A percentile compares a stretch with the other conserved stretches of the same genome.
phyloP scores from a whole-genome alignment of 2,329 filamentous ascomycete genomes.

The Fulvia fulva region DNA sequence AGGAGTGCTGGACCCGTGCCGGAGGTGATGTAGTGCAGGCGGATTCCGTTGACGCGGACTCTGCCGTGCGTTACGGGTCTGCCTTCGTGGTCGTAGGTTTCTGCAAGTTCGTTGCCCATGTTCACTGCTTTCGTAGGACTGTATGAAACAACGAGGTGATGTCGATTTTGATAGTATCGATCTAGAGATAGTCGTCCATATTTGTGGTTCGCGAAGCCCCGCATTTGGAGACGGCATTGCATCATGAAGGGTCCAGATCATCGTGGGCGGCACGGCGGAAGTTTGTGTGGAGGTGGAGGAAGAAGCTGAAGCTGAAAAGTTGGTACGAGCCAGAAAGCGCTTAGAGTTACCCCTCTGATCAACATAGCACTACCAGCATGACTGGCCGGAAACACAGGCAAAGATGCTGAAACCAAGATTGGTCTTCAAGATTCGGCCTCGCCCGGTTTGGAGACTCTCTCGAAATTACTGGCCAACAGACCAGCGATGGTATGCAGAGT shows the following conservation, averaged over 20 bases:
- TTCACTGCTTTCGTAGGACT: not conserved
- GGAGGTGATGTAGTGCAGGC: constrained; percentile 34
- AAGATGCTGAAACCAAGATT: not conserved
- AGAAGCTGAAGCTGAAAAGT: not conserved
- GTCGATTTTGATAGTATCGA: not conserved
- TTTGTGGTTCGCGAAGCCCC: not conserved
- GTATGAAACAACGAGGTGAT: not conserved
- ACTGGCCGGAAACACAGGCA: not conserved
- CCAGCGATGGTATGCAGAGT: too few species aligned
- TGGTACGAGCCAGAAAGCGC: not conserved
- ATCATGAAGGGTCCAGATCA: constrained; percentile 1
- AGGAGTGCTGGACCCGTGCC: constrained; percentile 29
- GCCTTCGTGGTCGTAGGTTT: constrained; percentile 31
- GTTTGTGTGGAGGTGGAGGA: not conserved
- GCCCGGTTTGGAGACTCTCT: too few species aligned
- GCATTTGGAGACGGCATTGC: not conserved
- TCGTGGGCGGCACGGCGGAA: not conserved
- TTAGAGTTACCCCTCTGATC: not conserved
- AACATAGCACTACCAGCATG: not conserved
- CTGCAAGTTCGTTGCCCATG: constrained; percentile 21
- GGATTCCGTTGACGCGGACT: constrained; percentile 32
- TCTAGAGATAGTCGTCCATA: not conserved
- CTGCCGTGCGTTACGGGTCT: constrained; percentile 29
- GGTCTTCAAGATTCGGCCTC: not conserved
- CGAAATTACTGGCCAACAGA: too few species aligned